Evolutionary conservation across 768 basidiomycete species (phyloP).

Genomic region (Lactifluus hygrophoroides): DNA sequence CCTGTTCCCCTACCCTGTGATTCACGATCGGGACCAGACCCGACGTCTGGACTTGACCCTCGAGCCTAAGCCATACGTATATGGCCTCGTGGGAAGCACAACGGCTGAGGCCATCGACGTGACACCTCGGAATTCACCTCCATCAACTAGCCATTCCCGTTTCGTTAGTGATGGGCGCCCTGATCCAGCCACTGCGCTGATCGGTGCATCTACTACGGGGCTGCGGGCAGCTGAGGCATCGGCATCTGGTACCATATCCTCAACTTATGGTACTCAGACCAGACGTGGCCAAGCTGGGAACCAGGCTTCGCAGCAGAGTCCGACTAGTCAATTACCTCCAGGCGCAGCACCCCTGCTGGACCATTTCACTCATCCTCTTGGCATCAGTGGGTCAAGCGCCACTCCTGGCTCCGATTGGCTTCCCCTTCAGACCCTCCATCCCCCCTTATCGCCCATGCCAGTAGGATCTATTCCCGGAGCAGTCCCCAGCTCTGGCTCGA

Average conservation of each 20-base stretch:
- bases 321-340: neutral
- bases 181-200: slow-evolving; percentile 5
- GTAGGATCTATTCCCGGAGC: neutral
- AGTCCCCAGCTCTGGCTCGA: neutral
- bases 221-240: neutral
- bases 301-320: neutral
- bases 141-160: neutral
- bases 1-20: slow-evolving; percentile 18
- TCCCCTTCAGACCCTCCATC: slow-evolving; percentile 3
- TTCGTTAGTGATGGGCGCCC: neutral
- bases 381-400: neutral
- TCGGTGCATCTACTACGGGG: neutral
- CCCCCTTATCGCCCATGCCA: slow-evolving; percentile 2
- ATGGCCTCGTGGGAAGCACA: slow-evolving; percentile 16
- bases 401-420: neutral
- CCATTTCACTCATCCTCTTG: neutral
- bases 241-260: neutral
- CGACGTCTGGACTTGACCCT: slow-evolving; percentile 6
- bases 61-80: slow-evolving; percentile 18
- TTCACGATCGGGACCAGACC: slow-evolving; percentile 11
- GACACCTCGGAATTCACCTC: slow-evolving; percentile 1
- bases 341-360: slow-evolving; percentile 8
- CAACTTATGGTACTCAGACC: neutral
- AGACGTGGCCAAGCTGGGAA: neutral
- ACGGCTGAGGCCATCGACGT: neutral